Evolutionary conservation across 352 stramenopile species (phyloP).

Genomic region (Elongisporangium anandrum): DNA sequence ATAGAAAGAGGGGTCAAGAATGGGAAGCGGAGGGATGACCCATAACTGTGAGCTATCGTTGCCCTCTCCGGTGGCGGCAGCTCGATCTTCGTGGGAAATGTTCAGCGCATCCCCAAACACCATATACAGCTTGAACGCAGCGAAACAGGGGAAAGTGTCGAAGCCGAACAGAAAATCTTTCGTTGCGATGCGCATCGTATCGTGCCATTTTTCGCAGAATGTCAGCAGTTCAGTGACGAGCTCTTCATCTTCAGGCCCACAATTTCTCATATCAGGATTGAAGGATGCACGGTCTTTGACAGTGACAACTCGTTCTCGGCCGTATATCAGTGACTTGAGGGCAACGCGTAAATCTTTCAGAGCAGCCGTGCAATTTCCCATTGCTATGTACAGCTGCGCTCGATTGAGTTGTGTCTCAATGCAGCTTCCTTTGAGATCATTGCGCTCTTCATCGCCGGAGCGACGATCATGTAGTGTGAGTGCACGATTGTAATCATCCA

Average conservation of each 20-base stretch:
- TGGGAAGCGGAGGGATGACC: conserved; percentile 17
- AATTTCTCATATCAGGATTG: conserved; percentile 5
- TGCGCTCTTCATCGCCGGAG: too few relatives aligned
- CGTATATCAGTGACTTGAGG: conserved; percentile 3
- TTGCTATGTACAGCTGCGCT: conserved; percentile 45
- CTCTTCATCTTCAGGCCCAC: conserved; percentile 17
- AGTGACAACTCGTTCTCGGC: conserved; percentile 5
- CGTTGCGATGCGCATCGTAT: conserved; percentile 38
- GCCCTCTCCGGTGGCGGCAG: not conserved
- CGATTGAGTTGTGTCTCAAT: conserved; percentile 47
- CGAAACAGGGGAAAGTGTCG: conserved; percentile 32
- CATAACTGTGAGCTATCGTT: not conserved
- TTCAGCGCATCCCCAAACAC: conserved; percentile 7
- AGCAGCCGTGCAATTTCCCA: conserved; percentile 38
- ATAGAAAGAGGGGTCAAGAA: conserved; percentile 36
- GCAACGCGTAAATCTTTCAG: conserved; percentile 28
- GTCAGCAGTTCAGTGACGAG: conserved; percentile 22
- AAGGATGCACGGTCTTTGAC: conserved; percentile 1
- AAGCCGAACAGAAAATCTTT: conserved; percentile 53
- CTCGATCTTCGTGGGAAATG: not conserved
- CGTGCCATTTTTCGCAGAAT: conserved; percentile 46
- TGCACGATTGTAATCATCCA: conserved; percentile 53
- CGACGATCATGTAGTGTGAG: conserved; percentile 14
- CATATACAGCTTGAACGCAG: conserved; percentile 19
- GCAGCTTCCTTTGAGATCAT: conserved; percentile 6